phyloP scores from a whole-genome alignment of 805 yeast genomes.

The Wickerhamomyces kurtzmanii region DNA sequence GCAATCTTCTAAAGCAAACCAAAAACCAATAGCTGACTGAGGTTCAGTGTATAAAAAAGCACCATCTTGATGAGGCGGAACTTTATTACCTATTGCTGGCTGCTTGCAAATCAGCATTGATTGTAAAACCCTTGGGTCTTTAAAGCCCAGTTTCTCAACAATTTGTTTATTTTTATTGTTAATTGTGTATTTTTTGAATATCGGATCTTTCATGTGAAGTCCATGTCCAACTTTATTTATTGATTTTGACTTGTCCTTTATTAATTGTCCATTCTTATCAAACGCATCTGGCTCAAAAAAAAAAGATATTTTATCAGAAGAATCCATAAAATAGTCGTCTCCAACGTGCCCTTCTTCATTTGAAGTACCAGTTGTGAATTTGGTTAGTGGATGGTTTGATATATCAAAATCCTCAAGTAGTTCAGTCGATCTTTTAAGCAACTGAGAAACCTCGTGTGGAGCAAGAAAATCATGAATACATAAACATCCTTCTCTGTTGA shows the following conservation, averaged over 20 bases:
- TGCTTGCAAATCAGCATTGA: conserved; percentile 77
- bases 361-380: conserved; percentile 45
- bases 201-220: conserved; percentile 44
- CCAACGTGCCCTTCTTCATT: conserved; percentile 52
- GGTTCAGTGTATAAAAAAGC: conserved; percentile 67
- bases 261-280: conserved; percentile 38
- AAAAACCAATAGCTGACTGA: conserved; percentile 63
- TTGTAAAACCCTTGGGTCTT: conserved; percentile 66
- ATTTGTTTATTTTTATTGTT: conserved; percentile 38
- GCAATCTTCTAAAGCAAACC: conserved; percentile 78
- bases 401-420: conserved; percentile 42
- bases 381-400: conserved; percentile 54
- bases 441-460: conserved; percentile 24
- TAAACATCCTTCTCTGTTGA: conserved; percentile 49
- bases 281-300: conserved; percentile 71
- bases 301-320: conserved; percentile 58
- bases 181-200: conserved; percentile 42
- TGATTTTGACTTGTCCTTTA: conserved; percentile 41
- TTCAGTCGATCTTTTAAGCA: conserved; percentile 32
- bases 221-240: conserved; percentile 79
- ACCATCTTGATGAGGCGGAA: conserved; percentile 73
- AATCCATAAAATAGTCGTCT: conserved; percentile 59
- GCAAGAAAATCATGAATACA: conserved; percentile 47
- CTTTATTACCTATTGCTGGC: conserved; percentile 63
- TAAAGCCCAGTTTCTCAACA: conserved; percentile 39